Base-by-base conservation (phyloP, 2,329 filamentous ascomycete genomes). In the Colletotrichum ledebouriae region DNA sequence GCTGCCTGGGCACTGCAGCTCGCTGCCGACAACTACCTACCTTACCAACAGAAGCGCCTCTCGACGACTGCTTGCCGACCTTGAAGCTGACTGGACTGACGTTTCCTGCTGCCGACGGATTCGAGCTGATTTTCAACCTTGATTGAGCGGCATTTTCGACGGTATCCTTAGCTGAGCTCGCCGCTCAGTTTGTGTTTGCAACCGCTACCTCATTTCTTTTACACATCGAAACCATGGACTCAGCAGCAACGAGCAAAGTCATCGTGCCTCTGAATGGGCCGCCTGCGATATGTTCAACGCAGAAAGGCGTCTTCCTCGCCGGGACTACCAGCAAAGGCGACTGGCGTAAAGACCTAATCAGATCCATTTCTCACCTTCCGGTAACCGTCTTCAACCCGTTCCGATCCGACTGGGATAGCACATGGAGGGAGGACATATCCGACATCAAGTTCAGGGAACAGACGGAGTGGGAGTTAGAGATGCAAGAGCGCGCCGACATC, bases 381-480 rank as follows among this genome's bases (percentile, higher is more conserved):
- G 75, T 90, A 66, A 88, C 85, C 2, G 76, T 91, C 69, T 81
- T 85, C 75, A 87, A 91, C 71, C 89, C 89, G 0, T 78, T 83
- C 9, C 84, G 88, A 2, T 65, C 78, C 5, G 82, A 86, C 73
- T 91, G 89, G 89, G 83, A 89, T 72, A 73, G 75, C 9, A 81
- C 77, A 1, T 88, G 86, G 83, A 76, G 70, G 13, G 85, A 89
- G 60, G 83, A 88, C 56, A 77, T 83, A 17, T 75, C 77, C 0
- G 83, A 83, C 65, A 69, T 71, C 3, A 81, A 78, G 0, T 90
- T 87, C 76, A 76, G 75, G 9, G 76, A 83, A 44, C 89, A 92
- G 74, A 82, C 88, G 0, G 76, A 82, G 34, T 91, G 89, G 89
- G 89, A 92, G 78, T 79, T 91, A 2, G 79, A 84, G 15, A 86